Evolutionary conservation across 2,329 filamentous ascomycete genomes (phyloP), one percentile per base, ranked within the genome.

Genomic region (Talaromyces sp.): DNA sequence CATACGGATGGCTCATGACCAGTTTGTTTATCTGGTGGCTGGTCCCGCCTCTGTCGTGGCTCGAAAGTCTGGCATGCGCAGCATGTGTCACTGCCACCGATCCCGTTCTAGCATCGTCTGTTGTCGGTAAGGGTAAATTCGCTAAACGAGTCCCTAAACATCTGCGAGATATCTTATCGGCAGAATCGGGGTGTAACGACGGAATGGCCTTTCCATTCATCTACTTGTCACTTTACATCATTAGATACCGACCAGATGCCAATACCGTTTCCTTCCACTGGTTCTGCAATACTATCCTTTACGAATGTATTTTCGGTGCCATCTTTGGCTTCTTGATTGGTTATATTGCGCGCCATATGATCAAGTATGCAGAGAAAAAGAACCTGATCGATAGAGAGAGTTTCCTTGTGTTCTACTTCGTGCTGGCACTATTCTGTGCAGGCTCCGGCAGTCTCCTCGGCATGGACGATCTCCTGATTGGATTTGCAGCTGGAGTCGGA

Each of bases 181-280:
- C 93, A 61, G 95, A 99, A 78, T 99, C 95, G 7, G 95, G 95
- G 33, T 99, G 95, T 79, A 99, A 99, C 83, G 95, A 99, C 75
- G 95, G 95, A 78, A 99, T 99, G 95, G 95, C 95, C 1, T 99
- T 99, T 72, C 95, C 95, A 0, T 99, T 99, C 75, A 86, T 99
- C 70, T 99, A 99, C 74, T 83, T 99, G 33, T 89, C 91, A 0
- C 81, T 97, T 33, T 98, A 97, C 76, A 85, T 98, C 54, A 91
- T 98, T 67, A 87, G 89, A 67, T 96, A 94, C 74, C 82, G 89
- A 65, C 87, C 86, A 31, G 76, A 89, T 67, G 86, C 89, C 5
- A 77, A 79, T 54, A 76, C 90, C 59, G 90, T 96, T 50, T 85
- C 88, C 16, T 89, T 89, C 65, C 87, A 98, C 77, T 99, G 93